These are phyloP conservation scores for Fusarium pilosicola DNA, from an alignment of 2,329 filamentous ascomycete species.

Conservation along the genomic window DNA sequence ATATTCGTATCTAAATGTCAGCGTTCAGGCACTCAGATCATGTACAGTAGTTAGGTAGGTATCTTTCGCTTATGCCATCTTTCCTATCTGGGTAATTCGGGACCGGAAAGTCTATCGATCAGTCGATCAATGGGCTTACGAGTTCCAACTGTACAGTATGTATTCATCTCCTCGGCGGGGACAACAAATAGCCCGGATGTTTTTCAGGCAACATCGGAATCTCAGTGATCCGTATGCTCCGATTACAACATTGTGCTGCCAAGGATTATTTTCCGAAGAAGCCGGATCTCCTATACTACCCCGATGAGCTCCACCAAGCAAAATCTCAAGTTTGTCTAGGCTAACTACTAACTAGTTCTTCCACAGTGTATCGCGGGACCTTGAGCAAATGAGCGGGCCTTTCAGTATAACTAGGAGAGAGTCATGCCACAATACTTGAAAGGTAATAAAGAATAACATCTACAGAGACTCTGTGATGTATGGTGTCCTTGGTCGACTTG, in stretches of 20 bases:
- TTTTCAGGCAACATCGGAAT: conserved; percentile 15
- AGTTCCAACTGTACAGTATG: not conserved
- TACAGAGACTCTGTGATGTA: not conserved
- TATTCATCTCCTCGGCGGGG: not conserved
- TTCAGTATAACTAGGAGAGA: not conserved
- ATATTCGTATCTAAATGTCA: conserved; percentile 10
- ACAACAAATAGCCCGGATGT: not conserved
- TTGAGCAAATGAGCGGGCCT: not conserved
- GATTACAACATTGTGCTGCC: conserved; percentile 12
- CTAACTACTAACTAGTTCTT: not conserved
- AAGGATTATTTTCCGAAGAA: conserved; percentile 34
- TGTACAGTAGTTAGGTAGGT: not conserved
- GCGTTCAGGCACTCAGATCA: not conserved
- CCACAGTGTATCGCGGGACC: not conserved
- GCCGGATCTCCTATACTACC: conserved; percentile 26
- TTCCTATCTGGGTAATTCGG: conserved; percentile 22
- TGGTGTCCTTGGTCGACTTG: not conserved
- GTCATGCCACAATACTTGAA: not conserved
- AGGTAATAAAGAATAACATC: too few species aligned
- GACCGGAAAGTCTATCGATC: conserved; percentile 14
- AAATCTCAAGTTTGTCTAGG: not conserved
- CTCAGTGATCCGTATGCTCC: conserved; percentile 26
- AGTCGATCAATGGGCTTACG: conserved; percentile 24
- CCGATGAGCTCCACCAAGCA: conserved; percentile 10
- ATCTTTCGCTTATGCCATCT: conserved; percentile 3